Evolutionary conservation across 2,329 filamentous ascomycete species (phyloP), one percentile per base, ranked within the genome.

Genomic region (Fusarium irregulare): DNA sequence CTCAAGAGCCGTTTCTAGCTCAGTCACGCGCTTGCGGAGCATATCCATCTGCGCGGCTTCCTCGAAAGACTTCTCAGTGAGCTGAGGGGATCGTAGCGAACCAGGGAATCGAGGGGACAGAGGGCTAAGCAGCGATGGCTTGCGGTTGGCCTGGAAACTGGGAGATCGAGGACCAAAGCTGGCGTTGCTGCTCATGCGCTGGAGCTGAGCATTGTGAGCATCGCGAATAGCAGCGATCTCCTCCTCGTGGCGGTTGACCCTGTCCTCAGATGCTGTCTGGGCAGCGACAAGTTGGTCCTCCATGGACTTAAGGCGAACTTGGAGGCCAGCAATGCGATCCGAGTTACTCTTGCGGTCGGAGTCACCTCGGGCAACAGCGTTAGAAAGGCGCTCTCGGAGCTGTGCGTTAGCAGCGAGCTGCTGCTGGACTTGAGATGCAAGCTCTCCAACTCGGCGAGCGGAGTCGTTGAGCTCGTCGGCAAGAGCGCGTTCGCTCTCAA

Each of bases 181-280:
- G 45, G 67, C 62, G 50, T 74, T 76, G 77, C 86, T 82, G 78
- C 90, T 90, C 75, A 93, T 87, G 16, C 95, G 91, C 71, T 90
- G 89, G 32, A 98, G 87, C 75, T 96, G 92, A 20, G 85, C 84
- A 76, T 88, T 93, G 76, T 96, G 90, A 63, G 89, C 92, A 59
- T 97, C 93, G 71, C 91, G 91, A 57, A 98, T 83, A 23, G 87
- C 84, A 20, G 88, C 83, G 40, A 97, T 87, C 80, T 98, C 94
- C 40, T 96, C 93, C 78, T 98, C 96, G 76, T 98, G 94, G 50
- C 89, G 90, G 45, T 88, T 83, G 60, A 98, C 89, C 41, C 91
- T 90, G 50, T 95, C 94, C 78, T 99, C 96, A 1, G 93, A 95
- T 21, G 92, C 88, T 60, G 93, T 91, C 79, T 98, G 95, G 3